Conservation (phyloP, 495 filamentous ascomycete genomes). For the Cercophora scortea region DNA sequence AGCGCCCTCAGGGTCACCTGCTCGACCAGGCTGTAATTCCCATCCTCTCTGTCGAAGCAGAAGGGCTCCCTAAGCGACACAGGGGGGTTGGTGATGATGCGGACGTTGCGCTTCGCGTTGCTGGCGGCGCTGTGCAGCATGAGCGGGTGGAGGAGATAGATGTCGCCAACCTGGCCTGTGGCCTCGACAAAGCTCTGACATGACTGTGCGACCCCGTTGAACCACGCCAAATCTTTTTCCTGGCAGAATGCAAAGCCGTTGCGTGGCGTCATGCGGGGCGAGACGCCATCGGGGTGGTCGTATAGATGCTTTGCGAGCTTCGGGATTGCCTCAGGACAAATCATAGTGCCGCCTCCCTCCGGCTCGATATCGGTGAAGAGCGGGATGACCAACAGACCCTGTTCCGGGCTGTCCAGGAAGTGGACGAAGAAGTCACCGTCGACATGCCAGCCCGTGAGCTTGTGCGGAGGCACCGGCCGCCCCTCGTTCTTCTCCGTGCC, state of each 20-base stretch:
- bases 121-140: conserved; percentile 61
- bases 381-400: conserved; percentile 62
- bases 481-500: conserved; percentile 50
- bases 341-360: conserved; percentile 59
- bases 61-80: conserved; percentile 58
- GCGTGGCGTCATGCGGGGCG: conserved; percentile 55
- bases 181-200: conserved; percentile 54
- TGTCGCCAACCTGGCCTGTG: conserved; percentile 57
- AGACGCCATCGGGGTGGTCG: conserved; percentile 61
- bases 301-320: conserved; percentile 52
- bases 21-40: conserved; percentile 61
- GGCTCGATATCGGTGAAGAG: conserved; percentile 58
- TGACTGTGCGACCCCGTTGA: conserved; percentile 38
- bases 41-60: conserved; percentile 53
- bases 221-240: conserved; percentile 45
- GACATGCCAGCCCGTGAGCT: conserved; percentile 61
- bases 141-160: conserved; percentile 63
- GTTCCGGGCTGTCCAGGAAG: conserved; percentile 66
- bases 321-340: conserved; percentile 52
- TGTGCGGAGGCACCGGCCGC: conserved; percentile 37
- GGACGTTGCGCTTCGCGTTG: conserved; percentile 49
- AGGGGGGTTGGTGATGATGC: conserved; percentile 69
- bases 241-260: conserved; percentile 31
- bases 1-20: conserved; percentile 54
- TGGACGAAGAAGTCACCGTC: conserved; percentile 74